phyloP scores from a whole-genome alignment of 495 filamentous ascomycete genomes.

The Cetradonia linearis region DNA sequence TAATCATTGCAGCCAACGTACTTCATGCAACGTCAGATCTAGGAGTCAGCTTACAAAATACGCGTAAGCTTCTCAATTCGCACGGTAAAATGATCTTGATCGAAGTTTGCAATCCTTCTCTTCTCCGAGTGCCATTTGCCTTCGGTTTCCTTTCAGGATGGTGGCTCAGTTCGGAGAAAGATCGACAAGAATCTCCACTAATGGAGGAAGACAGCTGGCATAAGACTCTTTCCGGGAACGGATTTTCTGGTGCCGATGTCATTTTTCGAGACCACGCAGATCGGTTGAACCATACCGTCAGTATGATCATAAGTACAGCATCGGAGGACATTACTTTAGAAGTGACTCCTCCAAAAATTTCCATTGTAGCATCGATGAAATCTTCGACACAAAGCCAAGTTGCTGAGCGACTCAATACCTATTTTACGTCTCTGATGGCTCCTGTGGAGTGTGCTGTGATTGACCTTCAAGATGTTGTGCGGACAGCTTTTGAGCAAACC shows the following conservation, averaged over 20 bases:
- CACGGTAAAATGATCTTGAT: slow-evolving; percentile 17
- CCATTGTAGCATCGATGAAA: not conserved
- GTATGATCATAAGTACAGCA: not conserved
- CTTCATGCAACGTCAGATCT: slow-evolving; percentile 19
- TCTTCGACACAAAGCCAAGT: not conserved
- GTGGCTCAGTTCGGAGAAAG: slow-evolving; percentile 32
- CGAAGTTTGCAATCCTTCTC: not conserved
- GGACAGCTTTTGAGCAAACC: not conserved
- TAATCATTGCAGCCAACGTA: slow-evolving; percentile 23
- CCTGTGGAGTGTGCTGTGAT: no score
- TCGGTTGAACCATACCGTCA: not conserved
- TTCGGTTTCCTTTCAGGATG: slow-evolving; percentile 24
- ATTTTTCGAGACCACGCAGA: not conserved
- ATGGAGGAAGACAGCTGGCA: not conserved
- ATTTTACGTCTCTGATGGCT: no score
- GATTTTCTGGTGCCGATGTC: not conserved
- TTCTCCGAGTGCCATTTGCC: slow-evolving; percentile 22
- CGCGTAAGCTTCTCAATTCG: slow-evolving; percentile 20
- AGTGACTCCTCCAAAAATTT: not conserved
- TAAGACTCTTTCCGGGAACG: not conserved
- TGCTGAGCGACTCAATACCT: not conserved
- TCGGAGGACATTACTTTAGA: no score
- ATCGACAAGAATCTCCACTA: slow-evolving; percentile 10
- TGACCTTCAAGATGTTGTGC: not conserved
- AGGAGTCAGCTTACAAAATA: slow-evolving; percentile 13